Percentiles rank a stretch among this genome's conserved stretches.
Conservation (phyloP, 2,329 filamentous ascomycete genomes). For the Volutella citrinella region DNA sequence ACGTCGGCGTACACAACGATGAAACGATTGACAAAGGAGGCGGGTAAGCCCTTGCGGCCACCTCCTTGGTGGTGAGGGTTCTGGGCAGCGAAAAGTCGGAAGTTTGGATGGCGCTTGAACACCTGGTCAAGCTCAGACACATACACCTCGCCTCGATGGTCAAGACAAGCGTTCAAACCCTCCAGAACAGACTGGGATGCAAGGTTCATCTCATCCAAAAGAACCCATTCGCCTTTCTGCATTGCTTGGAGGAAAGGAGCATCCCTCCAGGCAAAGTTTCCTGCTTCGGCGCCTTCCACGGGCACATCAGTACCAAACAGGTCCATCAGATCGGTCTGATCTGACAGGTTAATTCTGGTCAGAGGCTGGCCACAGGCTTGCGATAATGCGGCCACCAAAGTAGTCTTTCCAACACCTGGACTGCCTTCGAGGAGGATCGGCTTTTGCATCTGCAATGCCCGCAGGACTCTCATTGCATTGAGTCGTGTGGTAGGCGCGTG, state of each 20-base stretch:
- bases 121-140: slow-evolving; percentile 93
- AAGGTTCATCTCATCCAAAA: slow-evolving; percentile 98
- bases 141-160: slow-evolving; percentile 94
- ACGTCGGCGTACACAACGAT: slow-evolving; percentile 96
- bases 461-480: slow-evolving; percentile 87
- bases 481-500: slow-evolving; percentile 84
- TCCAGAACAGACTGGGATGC: slow-evolving; percentile 96
- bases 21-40: slow-evolving; percentile 96
- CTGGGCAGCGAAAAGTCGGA: slow-evolving; percentile 94
- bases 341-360: slow-evolving; percentile 93
- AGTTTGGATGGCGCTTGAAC: slow-evolving; percentile 84
- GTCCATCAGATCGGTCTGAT: slow-evolving; percentile 97
- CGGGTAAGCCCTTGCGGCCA: slow-evolving; percentile 88
- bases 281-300: slow-evolving; percentile 85
- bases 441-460: slow-evolving; percentile 84
- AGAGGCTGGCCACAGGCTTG: slow-evolving; percentile 75
- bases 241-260: slow-evolving; percentile 94
- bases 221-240: slow-evolving; percentile 94
- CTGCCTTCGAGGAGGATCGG: slow-evolving; percentile 94
- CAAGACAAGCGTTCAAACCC: slow-evolving; percentile 92
- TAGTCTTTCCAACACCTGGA: slow-evolving; percentile 98
- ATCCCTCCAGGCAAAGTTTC: slow-evolving; percentile 92
- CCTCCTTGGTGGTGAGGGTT: slow-evolving; percentile 98
- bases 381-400: slow-evolving; percentile 81
- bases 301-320: slow-evolving; percentile 96